These are phyloP conservation scores for Claviceps sp. DNA, from an alignment of 2,329 filamentous ascomycete species.

Conservation along the genomic window DNA sequence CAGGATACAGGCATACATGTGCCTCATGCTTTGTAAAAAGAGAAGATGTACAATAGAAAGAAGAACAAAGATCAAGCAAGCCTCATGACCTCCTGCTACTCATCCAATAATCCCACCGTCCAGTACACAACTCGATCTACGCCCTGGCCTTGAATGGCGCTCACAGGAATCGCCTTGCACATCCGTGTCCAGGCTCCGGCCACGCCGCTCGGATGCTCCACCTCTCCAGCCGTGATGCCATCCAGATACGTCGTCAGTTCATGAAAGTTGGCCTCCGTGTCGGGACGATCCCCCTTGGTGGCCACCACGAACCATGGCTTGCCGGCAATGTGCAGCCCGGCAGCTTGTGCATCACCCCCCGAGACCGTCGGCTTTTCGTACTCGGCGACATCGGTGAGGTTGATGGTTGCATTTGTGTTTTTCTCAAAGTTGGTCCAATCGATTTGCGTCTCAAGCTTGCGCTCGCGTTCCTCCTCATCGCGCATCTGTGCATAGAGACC, in stretches of 20 bases:
- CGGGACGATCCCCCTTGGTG: constrained; percentile 76
- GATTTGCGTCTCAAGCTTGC: constrained; percentile 42
- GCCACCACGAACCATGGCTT: constrained; percentile 97
- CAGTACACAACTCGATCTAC: constrained; percentile 62
- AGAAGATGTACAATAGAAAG: too few species aligned
- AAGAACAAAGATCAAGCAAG: too few species aligned
- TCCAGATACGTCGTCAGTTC: constrained; percentile 58
- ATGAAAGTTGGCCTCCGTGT: constrained; percentile 65
- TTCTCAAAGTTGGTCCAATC: constrained; percentile 42
- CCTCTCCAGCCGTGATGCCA: constrained; percentile 45
- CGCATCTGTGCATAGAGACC: constrained; percentile 71
- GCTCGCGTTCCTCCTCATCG: constrained; percentile 56
- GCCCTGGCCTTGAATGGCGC: constrained; percentile 77
- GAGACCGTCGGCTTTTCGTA: constrained; percentile 6
- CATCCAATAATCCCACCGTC: constrained; percentile 54
- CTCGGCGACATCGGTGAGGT: constrained; percentile 11
- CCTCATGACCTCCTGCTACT: constrained; percentile 5
- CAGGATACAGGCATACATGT: too few species aligned
- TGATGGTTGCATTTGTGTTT: constrained; percentile 23
- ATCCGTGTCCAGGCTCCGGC: constrained; percentile 43
- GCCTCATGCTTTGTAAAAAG: too few species aligned
- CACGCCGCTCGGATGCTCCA: constrained; percentile 59
- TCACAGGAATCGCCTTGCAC: constrained; percentile 67
- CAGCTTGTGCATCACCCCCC: neutral
- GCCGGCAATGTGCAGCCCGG: constrained; percentile 61